These are phyloP conservation scores for Microsporum canis DNA, from an alignment of 2,329 filamentous ascomycete species.

Conservation along the genomic window DNA sequence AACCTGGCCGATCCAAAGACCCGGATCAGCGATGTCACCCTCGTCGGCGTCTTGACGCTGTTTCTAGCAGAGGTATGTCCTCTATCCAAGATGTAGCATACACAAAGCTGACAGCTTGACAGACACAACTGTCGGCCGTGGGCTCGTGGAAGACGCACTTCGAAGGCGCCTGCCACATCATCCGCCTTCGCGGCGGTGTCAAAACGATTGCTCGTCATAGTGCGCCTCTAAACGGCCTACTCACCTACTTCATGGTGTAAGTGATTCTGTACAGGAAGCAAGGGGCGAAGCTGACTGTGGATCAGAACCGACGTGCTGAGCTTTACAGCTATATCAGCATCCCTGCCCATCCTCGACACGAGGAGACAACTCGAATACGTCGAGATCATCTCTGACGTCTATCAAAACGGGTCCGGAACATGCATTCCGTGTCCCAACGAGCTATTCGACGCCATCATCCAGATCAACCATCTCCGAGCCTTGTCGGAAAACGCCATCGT, in stretches of 20 bases:
- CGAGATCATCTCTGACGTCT: slow-evolving; percentile 8
- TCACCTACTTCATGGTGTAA: slow-evolving; percentile 14
- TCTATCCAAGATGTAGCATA: not conserved
- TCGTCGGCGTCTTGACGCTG: slow-evolving; percentile 12
- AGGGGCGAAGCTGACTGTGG: not conserved
- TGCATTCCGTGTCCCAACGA: slow-evolving; percentile 13
- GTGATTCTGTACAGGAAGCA: not conserved
- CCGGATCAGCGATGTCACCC: slow-evolving; percentile 10
- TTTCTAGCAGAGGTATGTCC: slow-evolving; percentile 12
- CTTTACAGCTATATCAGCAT: slow-evolving; percentile 8
- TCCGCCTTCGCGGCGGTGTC: slow-evolving; percentile 16
- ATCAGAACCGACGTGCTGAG: slow-evolving; percentile 13
- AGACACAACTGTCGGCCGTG: slow-evolving; percentile 12
- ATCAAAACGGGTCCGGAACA: slow-evolving; percentile 12
- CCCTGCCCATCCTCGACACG: slow-evolving; percentile 8
- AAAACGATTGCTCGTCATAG: slow-evolving; percentile 7
- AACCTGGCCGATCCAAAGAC: slow-evolving; percentile 8
- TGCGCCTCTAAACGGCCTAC: slow-evolving; percentile 2
- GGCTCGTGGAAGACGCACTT: slow-evolving; percentile 16
- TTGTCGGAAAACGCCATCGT: slow-evolving; percentile 1
- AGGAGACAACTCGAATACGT: slow-evolving; percentile 11
- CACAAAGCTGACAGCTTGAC: slow-evolving; percentile 3
- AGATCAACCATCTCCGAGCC: slow-evolving; percentile 13
- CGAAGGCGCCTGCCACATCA: slow-evolving; percentile 15
- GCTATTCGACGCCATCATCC: slow-evolving; percentile 13